Base-by-base conservation (phyloP, 2,329 filamentous ascomycete species). In the Phialophora macrospora region DNA sequence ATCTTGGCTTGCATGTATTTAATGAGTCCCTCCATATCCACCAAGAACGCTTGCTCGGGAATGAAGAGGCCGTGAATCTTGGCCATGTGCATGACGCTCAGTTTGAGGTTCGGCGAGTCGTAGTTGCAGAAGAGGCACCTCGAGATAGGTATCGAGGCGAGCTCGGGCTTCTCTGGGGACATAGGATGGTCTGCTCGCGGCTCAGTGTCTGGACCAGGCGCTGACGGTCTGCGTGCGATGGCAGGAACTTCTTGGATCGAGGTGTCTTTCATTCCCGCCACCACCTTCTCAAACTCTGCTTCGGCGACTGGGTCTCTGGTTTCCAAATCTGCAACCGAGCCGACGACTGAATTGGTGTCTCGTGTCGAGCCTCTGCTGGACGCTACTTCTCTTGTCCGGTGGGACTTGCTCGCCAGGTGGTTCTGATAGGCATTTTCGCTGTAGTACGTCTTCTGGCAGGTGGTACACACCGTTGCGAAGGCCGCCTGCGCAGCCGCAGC, bases 341-440 rank as follows among this genome's bases (percentile, higher is more conserved):
- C 32, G 55, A 70, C 56, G 41, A 75, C 74, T 5, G 67, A 70
- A 86, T 84, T 58, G 58, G 80, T 78, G 22, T 79, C 80, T 60
- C 75, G 76, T 69, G 74, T 75, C 66, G 78, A 75, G 22, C 74
- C 75, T 62, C 77, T 79, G 49, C 83, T 72, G 28, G 78, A 78
- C 11, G 85, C 82, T 64, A 90, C 44, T 55, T 64, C 84, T 72
- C 88, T 88, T 63, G 86, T 82, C 78, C 88, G 92, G 79, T 99
- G 95, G 79, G 97, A 97, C 72, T 92, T 89, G 80, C 93, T 97
- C 65, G 88, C 88, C 63, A 98, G 78, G 76, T 99, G 95, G 79
- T 98, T 99, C 75, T 89, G 88, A 79, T 90, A 98, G 38, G 95
- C 94, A 80, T 97, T 97, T 75, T 97, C 92, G 80, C 93, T 98